Evolutionary conservation across 2,329 filamentous ascomycete genomes (phyloP).

Genomic region (Chaetothyriales sp.): DNA sequence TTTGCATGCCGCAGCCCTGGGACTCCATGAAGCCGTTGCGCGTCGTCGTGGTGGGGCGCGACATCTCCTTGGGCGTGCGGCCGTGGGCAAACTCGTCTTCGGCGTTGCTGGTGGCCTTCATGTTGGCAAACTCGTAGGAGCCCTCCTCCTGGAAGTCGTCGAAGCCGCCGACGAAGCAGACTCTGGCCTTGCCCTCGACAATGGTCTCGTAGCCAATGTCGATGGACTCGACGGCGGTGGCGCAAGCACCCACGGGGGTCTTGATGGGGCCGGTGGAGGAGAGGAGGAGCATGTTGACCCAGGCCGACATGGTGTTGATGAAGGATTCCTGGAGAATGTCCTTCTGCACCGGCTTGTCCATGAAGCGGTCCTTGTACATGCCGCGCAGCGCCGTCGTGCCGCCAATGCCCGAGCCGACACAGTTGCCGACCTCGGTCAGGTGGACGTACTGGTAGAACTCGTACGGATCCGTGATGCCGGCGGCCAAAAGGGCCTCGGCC

Average conservation of each 20-base stretch:
- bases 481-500: constrained; percentile 75
- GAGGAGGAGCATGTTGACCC: constrained; percentile 97
- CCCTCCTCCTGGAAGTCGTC: constrained; percentile 99
- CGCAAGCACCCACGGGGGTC: constrained; percentile 93
- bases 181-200: constrained; percentile 89
- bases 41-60: constrained; percentile 89
- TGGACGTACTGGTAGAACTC: constrained; percentile 99
- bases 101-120: constrained; percentile 98
- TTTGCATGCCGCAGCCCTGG: constrained; percentile 92
- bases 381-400: constrained; percentile 81
- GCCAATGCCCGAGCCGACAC: constrained; percentile 95
- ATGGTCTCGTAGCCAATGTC: constrained; percentile 98
- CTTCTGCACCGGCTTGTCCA: constrained; percentile 95
- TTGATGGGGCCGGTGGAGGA: constrained; percentile 98
- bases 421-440: constrained; percentile 95
- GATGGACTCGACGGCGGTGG: constrained; percentile 90
- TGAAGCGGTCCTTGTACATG: constrained; percentile 96
- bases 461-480: constrained; percentile 95
- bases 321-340: constrained; percentile 98
- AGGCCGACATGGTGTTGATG: constrained; percentile 99
- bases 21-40: constrained; percentile 99
- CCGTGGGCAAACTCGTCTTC: constrained; percentile 93
- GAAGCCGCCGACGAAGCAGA: constrained; percentile 96
- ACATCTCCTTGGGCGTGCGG: constrained; percentile 94
- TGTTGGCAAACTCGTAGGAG: constrained; percentile 99